phyloP scores from a whole-genome alignment of 768 basidiomycete genomes.

The Lentinus brumalis region DNA sequence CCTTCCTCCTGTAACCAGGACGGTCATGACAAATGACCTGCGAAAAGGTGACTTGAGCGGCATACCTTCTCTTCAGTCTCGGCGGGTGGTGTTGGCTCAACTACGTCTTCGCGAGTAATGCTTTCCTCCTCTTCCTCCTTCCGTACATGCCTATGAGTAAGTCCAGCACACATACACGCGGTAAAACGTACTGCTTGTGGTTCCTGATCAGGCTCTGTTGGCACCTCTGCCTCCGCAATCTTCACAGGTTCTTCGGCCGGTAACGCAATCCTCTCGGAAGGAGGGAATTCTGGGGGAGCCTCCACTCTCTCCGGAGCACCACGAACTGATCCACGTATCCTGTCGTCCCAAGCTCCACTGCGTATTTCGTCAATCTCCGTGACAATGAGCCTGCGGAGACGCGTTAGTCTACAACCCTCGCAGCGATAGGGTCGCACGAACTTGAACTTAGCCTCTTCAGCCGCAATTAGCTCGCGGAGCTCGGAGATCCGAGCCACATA shows the following conservation, averaged over 20 bases:
- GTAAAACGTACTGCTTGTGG: background rate
- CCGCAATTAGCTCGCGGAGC: conserved; percentile 66
- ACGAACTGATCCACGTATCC: conserved; percentile 36
- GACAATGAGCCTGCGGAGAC: conserved; percentile 52
- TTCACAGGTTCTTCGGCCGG: background rate
- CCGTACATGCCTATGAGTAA: background rate
- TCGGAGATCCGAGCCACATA: conserved; percentile 73
- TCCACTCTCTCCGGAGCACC: background rate
- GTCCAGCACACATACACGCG: too few relatives aligned
- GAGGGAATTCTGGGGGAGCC: background rate
- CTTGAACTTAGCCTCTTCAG: conserved; percentile 82
- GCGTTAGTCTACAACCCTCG: too few relatives aligned
- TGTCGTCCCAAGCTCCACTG: conserved; percentile 62
- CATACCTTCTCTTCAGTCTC: conserved; percentile 10
- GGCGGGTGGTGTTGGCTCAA: background rate
- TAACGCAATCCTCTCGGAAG: background rate
- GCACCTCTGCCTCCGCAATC: conserved; percentile 1
- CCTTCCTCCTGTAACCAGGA: conserved; percentile 8
- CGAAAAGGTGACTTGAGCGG: too few relatives aligned
- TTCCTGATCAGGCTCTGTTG: background rate
- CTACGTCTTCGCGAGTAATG: background rate
- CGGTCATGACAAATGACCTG: background rate
- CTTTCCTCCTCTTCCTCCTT: background rate
- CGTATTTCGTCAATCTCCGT: conserved; percentile 80
- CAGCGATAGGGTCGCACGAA: conserved; percentile 31